Evolutionary conservation across 2,329 filamentous ascomycete species (phyloP), one percentile per base, ranked within the genome.

Genomic region (Anthostomella pinea): DNA sequence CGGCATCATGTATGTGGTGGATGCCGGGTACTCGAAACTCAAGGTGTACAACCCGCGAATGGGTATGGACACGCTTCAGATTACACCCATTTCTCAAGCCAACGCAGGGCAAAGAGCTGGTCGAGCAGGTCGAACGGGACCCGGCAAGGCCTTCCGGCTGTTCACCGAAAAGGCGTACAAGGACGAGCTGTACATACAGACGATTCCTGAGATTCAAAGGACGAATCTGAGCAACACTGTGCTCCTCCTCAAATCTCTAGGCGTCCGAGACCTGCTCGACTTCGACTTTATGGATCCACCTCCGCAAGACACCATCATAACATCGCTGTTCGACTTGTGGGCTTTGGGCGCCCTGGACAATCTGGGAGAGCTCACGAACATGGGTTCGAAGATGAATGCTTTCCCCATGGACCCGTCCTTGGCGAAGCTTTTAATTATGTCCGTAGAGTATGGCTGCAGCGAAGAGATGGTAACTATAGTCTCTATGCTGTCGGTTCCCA

Each of bases 251-350:
- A 98, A 98, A 59, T 95, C 88, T 0, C 76, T 98, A 1, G 93
- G 93, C 0, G 91, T 98, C 13, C 91, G 87, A 57, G 90, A 98
- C 51, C 72, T 98, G 8, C 68, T 98, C 1, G 91, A 98, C 61
- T 98, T 98, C 57, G 89, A 97, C 60, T 98, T 98, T 54, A 97
- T 98, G 91, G 93, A 98, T 51, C 93, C 93, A 2, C 93, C 93
- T 6, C 93, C 93, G 0, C 93, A 98, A 64, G 94, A 98, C 56
- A 96, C 90, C 1, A 97, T 98, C 49, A 91, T 88, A 1, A 98
- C 93, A 0, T 96, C 90, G 3, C 81, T 98, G 22, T 98, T 97
- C 65, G 93, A 98, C 54, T 78, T 98, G 1, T 98, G 93, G 93
- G 90, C 93, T 0, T 73, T 98, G 0, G 93, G 93, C 1, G 91